Evolutionary conservation across 371 early-diverging fungal species (phyloP), one percentile per base, ranked within the genome.

Genomic region (Actinomortierella wolfii): DNA sequence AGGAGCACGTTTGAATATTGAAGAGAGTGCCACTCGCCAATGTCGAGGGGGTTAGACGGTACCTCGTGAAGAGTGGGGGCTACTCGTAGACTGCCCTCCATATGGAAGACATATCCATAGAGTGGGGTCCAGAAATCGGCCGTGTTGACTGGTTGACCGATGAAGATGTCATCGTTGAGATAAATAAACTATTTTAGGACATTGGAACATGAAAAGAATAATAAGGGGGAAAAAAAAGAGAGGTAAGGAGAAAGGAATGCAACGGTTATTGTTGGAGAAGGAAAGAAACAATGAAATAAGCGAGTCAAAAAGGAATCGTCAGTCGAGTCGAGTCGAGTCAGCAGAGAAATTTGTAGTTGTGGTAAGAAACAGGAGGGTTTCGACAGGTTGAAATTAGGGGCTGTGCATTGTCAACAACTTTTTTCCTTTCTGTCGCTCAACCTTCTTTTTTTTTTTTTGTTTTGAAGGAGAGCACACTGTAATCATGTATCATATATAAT

Each of bases 131-230:
- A 74, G 23, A 75, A 51, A 39, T 74, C 75, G 17, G 70, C 51
- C 3, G 61, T 48, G 1, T 14, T 18, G 44, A 51, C 63, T 9
- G 24, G 25, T 6, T 20, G 28, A 7, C 69, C 70, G 11, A 78
- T 28, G 45, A 78, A 78, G 44, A 75, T 56, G 51, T 78, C 78
- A 39, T 78, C 78, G 29, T 78, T 78, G 29, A 74, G 48, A 50
- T 78, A 78, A 26, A 78, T 39, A 49, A 75, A 65, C 69, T 75
- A 57, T 34, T 23, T n/a, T 49, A 0, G 24, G 41, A 20, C 9
- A 24, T 21, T 8, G 41, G 25, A 26, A 41, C 43, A 26, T n/a
- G n/a, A n/a, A 29, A n/a, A n/a, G 20, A 24, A 17, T 29, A 9
- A 6, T 9, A 8, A 1, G 28, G 15, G 15, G 41, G 23, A 45